Base-by-base conservation (phyloP, 202 grass and related monocot genomes). In the Tripidium arundinaceum region DNA sequence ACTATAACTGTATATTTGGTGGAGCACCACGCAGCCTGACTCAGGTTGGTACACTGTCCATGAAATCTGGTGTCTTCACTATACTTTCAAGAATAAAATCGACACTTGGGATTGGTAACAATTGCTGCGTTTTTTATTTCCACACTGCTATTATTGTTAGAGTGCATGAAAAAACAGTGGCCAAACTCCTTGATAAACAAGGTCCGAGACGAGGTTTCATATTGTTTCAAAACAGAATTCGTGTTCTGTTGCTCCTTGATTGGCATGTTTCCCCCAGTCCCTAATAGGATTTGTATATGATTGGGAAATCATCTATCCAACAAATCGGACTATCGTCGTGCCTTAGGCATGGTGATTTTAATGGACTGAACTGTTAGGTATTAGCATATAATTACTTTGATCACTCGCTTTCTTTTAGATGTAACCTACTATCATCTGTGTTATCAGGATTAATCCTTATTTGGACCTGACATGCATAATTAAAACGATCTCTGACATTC, bases 1-100 rank as follows among this genome's bases (percentile, higher is more conserved):
- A 81, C 75, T 99, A 99, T 65, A 99, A 99, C 16, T 46, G 18
- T 24, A 86, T 88, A 72, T 96, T 95, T 79, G 96, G 96, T 75
- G 90, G 92, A 76, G 70, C 79, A 67, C 86, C 88, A 59, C 88
- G 86, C 62, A 91, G 83, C 85, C 70, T 99, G 62, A 78, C 85
- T 75, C 96, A 99, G 96, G 96, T 99, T 83, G 75, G 21, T 62
- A 75, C 21, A 34, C 38, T 60, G 29, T 45, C 19, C 38, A 31
- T n/a, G 27, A 52, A 60, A 31, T 0, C 11, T 11, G 40, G 0
- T 67, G 47, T 84, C 18, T 16, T 65, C 36, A 26, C 8, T 39
- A 43, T 43, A 26, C 45, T 50, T 79, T 33, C 2, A 26, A 29
- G 52, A 59, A 26, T 18, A 37, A 8, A 85, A 13, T 81, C 2